Percentiles rank a stretch among this genome's conserved stretches.
These are phyloP conservation scores for Chiua virens DNA, from an alignment of 768 basidiomycete genomes.

Conservation along the genomic window DNA sequence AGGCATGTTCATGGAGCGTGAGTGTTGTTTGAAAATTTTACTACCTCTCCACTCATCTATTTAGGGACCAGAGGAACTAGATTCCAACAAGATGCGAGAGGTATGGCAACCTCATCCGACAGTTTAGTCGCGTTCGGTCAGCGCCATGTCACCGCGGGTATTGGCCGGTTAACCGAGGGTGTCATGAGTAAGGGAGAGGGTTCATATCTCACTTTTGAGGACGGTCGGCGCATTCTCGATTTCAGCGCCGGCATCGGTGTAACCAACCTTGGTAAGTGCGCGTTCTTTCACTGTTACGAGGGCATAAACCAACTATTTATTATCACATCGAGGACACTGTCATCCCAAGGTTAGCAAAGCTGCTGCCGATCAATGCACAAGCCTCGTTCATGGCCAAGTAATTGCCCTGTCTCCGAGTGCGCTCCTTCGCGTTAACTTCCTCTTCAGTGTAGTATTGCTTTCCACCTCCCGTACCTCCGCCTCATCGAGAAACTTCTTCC, in stretches of 20 bases:
- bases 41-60: neutral
- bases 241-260: constrained; percentile 90
- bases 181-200: constrained; percentile 70
- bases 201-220: constrained; percentile 68
- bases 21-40: neutral
- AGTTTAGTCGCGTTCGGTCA: constrained; percentile 38
- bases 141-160: constrained; percentile 46
- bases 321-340: constrained; percentile 62
- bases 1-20: constrained; percentile 8
- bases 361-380: constrained; percentile 85
- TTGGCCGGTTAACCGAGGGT: constrained; percentile 45
- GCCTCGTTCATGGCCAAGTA: constrained; percentile 78
- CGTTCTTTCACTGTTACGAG: neutral
- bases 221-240: constrained; percentile 76
- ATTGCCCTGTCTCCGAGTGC: neutral
- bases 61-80: constrained; percentile 1
- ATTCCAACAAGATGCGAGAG: constrained; percentile 6
- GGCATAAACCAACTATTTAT: neutral
- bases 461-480: constrained; percentile 81
- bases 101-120: constrained; percentile 23
- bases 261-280: constrained; percentile 66
- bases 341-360: constrained; percentile 85
- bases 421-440: neutral
- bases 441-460: constrained; percentile 82
- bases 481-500: constrained; percentile 86